These are phyloP conservation scores for Verticillium isaacii DNA, from an alignment of 2,329 filamentous ascomycete species.

Conservation along the genomic window DNA sequence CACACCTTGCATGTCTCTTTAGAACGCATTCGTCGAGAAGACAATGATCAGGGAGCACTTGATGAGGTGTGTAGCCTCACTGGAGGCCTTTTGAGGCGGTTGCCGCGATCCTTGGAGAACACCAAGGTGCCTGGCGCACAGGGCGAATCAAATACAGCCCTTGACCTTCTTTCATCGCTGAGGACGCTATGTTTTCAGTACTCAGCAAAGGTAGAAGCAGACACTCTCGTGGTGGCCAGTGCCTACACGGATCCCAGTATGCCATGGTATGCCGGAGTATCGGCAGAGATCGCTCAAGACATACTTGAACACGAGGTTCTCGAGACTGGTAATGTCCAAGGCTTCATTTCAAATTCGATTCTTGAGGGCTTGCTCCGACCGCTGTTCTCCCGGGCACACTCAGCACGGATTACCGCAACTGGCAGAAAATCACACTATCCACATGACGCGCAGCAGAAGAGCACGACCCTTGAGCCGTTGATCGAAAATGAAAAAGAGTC, in stretches of 20 bases:
- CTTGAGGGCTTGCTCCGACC: slow-evolving; percentile 61
- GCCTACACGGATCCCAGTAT: neutral
- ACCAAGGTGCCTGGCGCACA: neutral
- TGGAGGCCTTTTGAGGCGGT: neutral
- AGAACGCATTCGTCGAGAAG: neutral
- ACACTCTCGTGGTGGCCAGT: neutral
- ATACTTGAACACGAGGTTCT: slow-evolving; percentile 8
- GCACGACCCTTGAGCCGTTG: neutral
- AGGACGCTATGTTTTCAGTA: neutral
- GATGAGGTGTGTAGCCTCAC: neutral
- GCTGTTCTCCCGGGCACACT: slow-evolving; percentile 56
- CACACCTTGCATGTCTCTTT: neutral
- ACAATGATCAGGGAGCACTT: neutral
- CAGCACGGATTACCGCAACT: slow-evolving; percentile 47
- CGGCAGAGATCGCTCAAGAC: neutral
- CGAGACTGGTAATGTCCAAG: slow-evolving; percentile 4
- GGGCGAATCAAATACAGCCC: neutral
- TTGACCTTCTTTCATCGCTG: neutral
- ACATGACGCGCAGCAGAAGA: slow-evolving; percentile 19
- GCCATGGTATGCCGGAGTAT: neutral
- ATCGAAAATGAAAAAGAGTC: neutral
- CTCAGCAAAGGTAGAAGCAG: neutral
- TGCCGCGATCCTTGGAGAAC: neutral
- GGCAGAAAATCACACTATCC: slow-evolving; percentile 49
- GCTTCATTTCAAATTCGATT: slow-evolving; percentile 49